Evolutionary conservation across 2,329 filamentous ascomycete genomes (phyloP), one percentile per base, ranked within the genome.

Genomic region (Biscogniauxia marginata): DNA sequence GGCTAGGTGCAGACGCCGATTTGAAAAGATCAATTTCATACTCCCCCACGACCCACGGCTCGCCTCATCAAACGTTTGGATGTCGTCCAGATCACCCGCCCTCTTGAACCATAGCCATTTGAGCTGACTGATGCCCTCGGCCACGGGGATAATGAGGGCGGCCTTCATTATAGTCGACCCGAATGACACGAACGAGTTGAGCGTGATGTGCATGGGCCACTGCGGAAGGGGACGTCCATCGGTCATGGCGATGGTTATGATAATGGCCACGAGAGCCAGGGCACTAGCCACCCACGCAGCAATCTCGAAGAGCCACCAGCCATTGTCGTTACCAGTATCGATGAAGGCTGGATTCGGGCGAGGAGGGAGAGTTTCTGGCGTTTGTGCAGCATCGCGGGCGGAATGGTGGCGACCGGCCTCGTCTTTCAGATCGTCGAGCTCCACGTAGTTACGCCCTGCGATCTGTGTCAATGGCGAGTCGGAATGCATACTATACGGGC

Each of bases 181-280:
- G 47, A 59, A 61, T 6, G 59, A 52, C 13, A 61, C 45, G 45
- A 59, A 59, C 2, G 59, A 61, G 57, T 61, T 61, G 23, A 61
- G 54, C 7, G 59, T 61, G 18, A 59, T 52, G 19, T 52, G 21
- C 52, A 61, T 56, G 7, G 59, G 59, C 59, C 56, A 59, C 7
- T 46, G 49, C 3, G 51, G 54, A 18, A 61, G 52, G 19, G 57
- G 44, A 3, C 45, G 25, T 25, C n/a, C 50, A 43, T 58, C 47
- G 34, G 53, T 59, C 11, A 59, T 13, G 9, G 34, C 53, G 11
- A 59, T 45, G 18, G 53, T 56, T 13, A 51, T 25, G n/a, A 59
- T 24, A 21, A 59, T 56, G 22, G 50, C 48, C 46, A 47, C 53
- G 7, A 59, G 46, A 2, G 56, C 56, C n/a, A 59, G 11, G 3